phyloP scores from a whole-genome alignment of 352 stramenopile genomes.

The Thalassiosira pacifica region DNA sequence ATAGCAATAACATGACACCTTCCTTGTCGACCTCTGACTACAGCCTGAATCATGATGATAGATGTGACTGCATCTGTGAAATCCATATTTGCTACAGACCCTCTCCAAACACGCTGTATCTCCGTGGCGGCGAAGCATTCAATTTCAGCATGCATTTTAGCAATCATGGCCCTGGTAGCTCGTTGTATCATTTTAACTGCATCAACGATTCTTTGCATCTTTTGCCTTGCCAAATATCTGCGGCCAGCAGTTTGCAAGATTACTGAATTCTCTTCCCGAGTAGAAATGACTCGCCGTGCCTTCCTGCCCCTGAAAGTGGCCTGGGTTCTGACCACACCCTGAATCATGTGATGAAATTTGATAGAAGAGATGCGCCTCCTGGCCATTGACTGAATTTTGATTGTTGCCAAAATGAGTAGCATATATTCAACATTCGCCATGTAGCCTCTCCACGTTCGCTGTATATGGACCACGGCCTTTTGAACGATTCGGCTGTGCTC shows the following conservation, averaged over 20 bases:
- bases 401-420: slow-evolving; percentile 29
- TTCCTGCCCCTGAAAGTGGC: slow-evolving; percentile 14
- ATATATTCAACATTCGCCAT: slow-evolving; percentile 34
- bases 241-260: slow-evolving; percentile 18
- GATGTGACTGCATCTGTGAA: slow-evolving; percentile 58
- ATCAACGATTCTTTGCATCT: slow-evolving; percentile 10
- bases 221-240: slow-evolving; percentile 31
- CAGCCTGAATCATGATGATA: slow-evolving; percentile 68
- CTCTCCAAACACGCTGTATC: slow-evolving; percentile 78
- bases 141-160: slow-evolving; percentile 47
- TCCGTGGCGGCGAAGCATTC: slow-evolving; percentile 70
- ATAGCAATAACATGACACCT: neutral
- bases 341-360: neutral
- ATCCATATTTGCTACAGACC: slow-evolving; percentile 56
- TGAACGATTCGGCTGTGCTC: slow-evolving; percentile 16
- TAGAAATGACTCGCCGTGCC: slow-evolving; percentile 6
- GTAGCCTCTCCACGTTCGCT: slow-evolving; percentile 58
- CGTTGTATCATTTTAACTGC: slow-evolving; percentile 45
- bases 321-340: slow-evolving; percentile 1
- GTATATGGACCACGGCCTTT: slow-evolving; percentile 39
- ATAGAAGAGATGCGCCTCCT: neutral
- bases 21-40: slow-evolving; percentile 37
- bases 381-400: slow-evolving; percentile 38
- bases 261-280: slow-evolving; percentile 1
- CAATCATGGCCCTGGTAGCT: slow-evolving; percentile 52